phyloP scores from a whole-genome alignment of 2,329 filamentous ascomycete genomes.

The Fusarium domesticum region DNA sequence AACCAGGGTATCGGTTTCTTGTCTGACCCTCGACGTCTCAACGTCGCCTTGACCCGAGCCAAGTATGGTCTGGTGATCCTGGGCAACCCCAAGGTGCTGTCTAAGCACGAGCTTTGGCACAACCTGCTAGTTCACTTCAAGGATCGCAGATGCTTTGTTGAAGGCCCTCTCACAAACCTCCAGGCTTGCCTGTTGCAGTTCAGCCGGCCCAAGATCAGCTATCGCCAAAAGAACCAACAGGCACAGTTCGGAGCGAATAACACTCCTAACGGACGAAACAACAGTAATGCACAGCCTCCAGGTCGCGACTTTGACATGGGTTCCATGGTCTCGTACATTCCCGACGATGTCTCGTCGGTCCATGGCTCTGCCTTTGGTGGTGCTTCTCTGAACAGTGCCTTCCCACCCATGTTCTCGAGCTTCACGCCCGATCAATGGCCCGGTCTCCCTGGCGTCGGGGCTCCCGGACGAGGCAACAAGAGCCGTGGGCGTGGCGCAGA shows the following conservation, averaged over 20 bases:
- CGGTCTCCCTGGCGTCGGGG: conserved; percentile 63
- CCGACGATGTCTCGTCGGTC: conserved; percentile 94
- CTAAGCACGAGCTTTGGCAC: conserved; percentile 98
- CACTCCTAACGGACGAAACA: conserved; percentile 39
- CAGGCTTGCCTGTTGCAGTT: conserved; percentile 95
- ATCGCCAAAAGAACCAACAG: conserved; percentile 82
- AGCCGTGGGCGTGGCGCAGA: conserved; percentile 64
- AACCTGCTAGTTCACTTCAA: conserved; percentile 95
- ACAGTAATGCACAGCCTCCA: conserved; percentile 41
- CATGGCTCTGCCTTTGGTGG: conserved; percentile 89
- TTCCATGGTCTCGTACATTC: conserved; percentile 92
- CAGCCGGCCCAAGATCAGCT: conserved; percentile 86
- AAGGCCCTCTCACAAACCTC: conserved; percentile 92
- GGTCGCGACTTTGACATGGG: conserved; percentile 68
- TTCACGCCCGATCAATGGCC: conserved; percentile 91
- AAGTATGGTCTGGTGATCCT: conserved; percentile 97
- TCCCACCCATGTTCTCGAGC: conserved; percentile 91
- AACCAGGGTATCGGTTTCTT: conserved; percentile 99
- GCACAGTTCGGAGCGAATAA: conserved; percentile 53
- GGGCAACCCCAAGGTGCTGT: conserved; percentile 94
- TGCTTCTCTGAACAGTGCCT: conserved; percentile 69
- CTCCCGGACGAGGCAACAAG: conserved; percentile 63
- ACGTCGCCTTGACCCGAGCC: conserved; percentile 92
- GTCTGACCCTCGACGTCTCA: conserved; percentile 94
- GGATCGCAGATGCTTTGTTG: conserved; percentile 91